Conservation (phyloP, 1,284 basidiomycete genomes). For the Cerioporus squamosus region DNA sequence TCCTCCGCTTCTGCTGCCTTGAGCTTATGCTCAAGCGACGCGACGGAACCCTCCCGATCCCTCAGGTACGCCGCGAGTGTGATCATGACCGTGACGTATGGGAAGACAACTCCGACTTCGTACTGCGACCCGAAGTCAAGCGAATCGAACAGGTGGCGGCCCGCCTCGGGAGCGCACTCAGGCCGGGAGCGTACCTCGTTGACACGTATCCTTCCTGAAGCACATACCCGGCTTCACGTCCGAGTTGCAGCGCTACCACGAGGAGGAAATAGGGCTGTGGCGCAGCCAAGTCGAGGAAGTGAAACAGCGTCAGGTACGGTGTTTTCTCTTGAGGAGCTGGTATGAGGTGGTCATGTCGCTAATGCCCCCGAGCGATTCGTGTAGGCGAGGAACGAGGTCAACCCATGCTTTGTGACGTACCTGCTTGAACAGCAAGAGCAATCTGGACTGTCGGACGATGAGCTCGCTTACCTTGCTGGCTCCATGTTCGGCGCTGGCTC, state of each 20-base stretch:
- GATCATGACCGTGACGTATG: constrained; percentile 70
- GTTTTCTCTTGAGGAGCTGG: neutral
- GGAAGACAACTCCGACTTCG: constrained; percentile 51
- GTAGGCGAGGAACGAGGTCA: constrained; percentile 42
- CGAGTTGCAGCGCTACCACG: constrained; percentile 53
- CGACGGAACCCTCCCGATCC: neutral
- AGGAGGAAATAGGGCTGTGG: constrained; percentile 62
- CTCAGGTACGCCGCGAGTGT: constrained; percentile 65
- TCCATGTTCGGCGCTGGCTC: constrained; percentile 68
- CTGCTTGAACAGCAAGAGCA: constrained; percentile 56
- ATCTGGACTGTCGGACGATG: constrained; percentile 53
- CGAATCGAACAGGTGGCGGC: constrained; percentile 53
- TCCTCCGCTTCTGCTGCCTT: too few species aligned
- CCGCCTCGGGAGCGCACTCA: constrained; percentile 52
- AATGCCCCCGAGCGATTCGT: too few species aligned
- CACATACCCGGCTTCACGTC: constrained; percentile 62
- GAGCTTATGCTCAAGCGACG: too few species aligned
- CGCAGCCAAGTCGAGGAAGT: constrained; percentile 51
- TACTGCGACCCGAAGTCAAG: constrained; percentile 60
- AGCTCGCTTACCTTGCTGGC: constrained; percentile 64
- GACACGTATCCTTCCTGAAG: constrained; percentile 60
- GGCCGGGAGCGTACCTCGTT: constrained; percentile 60
- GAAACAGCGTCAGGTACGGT: constrained; percentile 46
- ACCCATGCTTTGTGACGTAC: constrained; percentile 57
- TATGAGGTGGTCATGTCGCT: too few species aligned